phyloP scores from a whole-genome alignment of 2,329 filamentous ascomycete species.

The Botrytis deweyae region DNA sequence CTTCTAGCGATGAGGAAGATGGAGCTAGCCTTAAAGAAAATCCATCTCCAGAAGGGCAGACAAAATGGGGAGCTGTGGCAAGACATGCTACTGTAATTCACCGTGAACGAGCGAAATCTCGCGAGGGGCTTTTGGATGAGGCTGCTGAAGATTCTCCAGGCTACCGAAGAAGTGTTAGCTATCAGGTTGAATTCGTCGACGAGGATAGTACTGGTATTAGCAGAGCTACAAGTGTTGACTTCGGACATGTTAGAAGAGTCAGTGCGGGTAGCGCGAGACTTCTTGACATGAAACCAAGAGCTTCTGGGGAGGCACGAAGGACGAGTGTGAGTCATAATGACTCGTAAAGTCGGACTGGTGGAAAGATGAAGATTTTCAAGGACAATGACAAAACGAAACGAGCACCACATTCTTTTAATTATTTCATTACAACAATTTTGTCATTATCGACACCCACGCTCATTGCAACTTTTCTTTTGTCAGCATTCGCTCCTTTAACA shows the following conservation, averaged over 20 bases:
- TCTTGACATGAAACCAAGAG: conserved; percentile 61
- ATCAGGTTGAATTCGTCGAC: conserved; percentile 25
- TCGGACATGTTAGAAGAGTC: conserved; percentile 66
- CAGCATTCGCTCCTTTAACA: conserved; percentile 36
- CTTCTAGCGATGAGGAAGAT: conserved; percentile 60
- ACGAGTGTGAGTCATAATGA: conserved; percentile 34
- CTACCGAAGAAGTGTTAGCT: conserved; percentile 28
- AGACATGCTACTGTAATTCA: conserved; percentile 65
- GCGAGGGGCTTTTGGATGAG: conserved; percentile 51
- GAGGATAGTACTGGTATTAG: conserved; percentile 43
- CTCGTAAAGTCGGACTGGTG: neutral
- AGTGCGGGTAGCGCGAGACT: conserved; percentile 77
- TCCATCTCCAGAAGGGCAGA: conserved; percentile 32
- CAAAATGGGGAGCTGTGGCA: conserved; percentile 40
- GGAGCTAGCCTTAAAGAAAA: conserved; percentile 41
- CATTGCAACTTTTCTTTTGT: conserved; percentile 37
- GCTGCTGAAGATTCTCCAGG: conserved; percentile 25
- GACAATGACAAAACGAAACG: conserved; percentile 31
- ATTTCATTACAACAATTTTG: conserved; percentile 25
- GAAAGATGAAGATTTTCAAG: conserved; percentile 21
- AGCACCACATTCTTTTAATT: conserved; percentile 39
- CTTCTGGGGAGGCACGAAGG: conserved; percentile 52
- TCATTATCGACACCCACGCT: conserved; percentile 37
- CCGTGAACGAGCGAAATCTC: conserved; percentile 55
- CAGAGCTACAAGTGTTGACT: conserved; percentile 68